Percentiles rank a stretch among this genome's conserved stretches.
Conservation (phyloP, 176 grass and related monocot genomes). For the Ampelocalamus luodianensis region DNA sequence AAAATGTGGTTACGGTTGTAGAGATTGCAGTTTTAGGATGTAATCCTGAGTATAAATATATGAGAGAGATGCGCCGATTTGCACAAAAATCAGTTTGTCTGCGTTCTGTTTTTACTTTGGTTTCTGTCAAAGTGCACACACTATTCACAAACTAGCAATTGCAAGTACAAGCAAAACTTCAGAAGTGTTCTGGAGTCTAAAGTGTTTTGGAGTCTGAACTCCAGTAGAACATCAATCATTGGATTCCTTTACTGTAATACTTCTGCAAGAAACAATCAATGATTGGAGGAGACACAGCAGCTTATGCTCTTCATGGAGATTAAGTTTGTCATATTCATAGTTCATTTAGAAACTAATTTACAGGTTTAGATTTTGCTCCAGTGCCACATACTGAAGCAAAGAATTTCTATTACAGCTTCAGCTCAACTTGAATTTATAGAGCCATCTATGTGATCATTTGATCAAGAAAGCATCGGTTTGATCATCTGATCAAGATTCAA, state of each 20-base stretch:
- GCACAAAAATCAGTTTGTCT: no score
- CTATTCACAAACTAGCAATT: no score
- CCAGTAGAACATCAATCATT: slow-evolving; percentile 44
- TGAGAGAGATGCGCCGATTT: no score
- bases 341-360: slow-evolving; percentile 21
- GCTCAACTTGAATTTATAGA: slow-evolving; percentile 26
- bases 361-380: slow-evolving; percentile 6
- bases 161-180: no score
- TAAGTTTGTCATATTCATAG: neutral
- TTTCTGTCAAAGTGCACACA: no score
- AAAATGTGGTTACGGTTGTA: no score
- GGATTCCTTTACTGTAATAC: neutral
- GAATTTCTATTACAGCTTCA: slow-evolving; percentile 38
- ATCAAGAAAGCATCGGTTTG: slow-evolving; percentile 27
- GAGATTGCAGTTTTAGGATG: no score
- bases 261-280: slow-evolving; percentile 44
- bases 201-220: no score
- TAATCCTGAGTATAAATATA: no score
- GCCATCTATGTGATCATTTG: slow-evolving; percentile 8
- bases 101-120: no score
- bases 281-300: slow-evolving; percentile 28
- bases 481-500: slow-evolving; percentile 30
- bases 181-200: no score
- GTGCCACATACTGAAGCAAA: neutral
- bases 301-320: slow-evolving; percentile 12